Evolutionary conservation across 208 protist genomes (phyloP), one percentile per base, ranked within the genome.

Genomic region (Trypanosoma cruzi): DNA sequence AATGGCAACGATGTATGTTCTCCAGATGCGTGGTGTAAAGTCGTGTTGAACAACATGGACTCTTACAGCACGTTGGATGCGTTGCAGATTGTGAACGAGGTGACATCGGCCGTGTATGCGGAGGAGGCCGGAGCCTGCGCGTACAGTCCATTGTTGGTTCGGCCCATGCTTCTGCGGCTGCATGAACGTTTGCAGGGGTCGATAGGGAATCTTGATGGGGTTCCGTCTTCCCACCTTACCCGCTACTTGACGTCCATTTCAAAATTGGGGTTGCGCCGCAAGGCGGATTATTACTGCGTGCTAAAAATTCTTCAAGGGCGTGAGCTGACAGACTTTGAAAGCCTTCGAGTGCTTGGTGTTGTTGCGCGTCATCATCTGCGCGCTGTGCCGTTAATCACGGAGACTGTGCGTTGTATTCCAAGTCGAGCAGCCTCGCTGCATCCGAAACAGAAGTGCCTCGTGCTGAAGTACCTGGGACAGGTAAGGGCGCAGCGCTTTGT

Each of bases 211-310:
- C 34, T 79, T 36, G 8, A 37, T n/a, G 28, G 28, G 0, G 34
- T 87, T 22, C 77, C 74, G 29, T 79, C 82, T 14, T 57, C 72
- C 28, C 52, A 73, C 36, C 76, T 92, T 8, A 73, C 79, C 22
- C 86, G 86, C 58, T 92, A 88, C 66, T 58, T 92, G 40, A 77
- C 54, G 0, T 81, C 79, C 26, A 48, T 92, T 44, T 87, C 86
- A 31, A 85, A 80, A 72, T 62, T 89, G 53, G 63, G 61, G 42
- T 64, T 87, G 5, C 75, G 79, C 5, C 55, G 63, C 18, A 81
- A 79, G 52, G 37, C 68, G 29, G 55, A 64, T 20, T 92, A 88
- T 73, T 78, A 77, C 28, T n/a, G 36, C 0, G 71, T 89, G 14
- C 40, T 92, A 42, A 48, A 64, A 24, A 40, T 60, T 29, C 46